Evolutionary conservation across 345 rosid species (phyloP).

Genomic region (Brassica nigra): DNA sequence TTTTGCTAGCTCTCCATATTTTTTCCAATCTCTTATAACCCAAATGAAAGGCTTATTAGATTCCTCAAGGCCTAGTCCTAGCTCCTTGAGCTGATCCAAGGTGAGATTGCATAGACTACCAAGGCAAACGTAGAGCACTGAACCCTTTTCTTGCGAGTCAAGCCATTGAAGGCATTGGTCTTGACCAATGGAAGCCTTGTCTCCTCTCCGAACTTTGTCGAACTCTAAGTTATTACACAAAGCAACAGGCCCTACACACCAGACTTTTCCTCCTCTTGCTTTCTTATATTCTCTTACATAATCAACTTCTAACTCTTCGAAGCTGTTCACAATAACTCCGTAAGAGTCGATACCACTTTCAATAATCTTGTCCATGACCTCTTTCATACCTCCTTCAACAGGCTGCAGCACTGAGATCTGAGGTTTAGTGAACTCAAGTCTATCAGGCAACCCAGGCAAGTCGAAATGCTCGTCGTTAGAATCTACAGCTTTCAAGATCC

Average conservation of each 20-base stretch:
- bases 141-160: constrained; percentile 35
- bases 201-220: constrained; percentile 49
- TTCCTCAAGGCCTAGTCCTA: constrained; percentile 55
- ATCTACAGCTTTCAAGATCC: constrained; percentile 26
- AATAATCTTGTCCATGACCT: constrained; percentile 6
- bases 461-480: constrained; percentile 24
- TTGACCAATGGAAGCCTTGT: constrained; percentile 38
- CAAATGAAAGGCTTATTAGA: constrained; percentile 54
- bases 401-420: constrained; percentile 25
- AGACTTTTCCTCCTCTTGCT: constrained; percentile 40
- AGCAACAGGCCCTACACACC: constrained; percentile 61
- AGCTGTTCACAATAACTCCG: constrained; percentile 44
- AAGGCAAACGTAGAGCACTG: constrained; percentile 56
- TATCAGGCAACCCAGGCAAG: constrained; percentile 32
- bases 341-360: constrained; percentile 31
- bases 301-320: constrained; percentile 49
- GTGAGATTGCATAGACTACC: constrained; percentile 49
- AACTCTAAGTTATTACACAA: constrained; percentile 30
- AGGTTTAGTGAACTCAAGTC: constrained; percentile 37
- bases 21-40: constrained; percentile 46
- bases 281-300: constrained; percentile 43
- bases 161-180: constrained; percentile 50
- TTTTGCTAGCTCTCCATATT: constrained; percentile 23
- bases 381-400: constrained; percentile 16
- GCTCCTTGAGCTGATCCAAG: constrained; percentile 46